Evolutionary conservation across 352 stramenopile species (phyloP).

Genomic region (Phytopythium aichiense): DNA sequence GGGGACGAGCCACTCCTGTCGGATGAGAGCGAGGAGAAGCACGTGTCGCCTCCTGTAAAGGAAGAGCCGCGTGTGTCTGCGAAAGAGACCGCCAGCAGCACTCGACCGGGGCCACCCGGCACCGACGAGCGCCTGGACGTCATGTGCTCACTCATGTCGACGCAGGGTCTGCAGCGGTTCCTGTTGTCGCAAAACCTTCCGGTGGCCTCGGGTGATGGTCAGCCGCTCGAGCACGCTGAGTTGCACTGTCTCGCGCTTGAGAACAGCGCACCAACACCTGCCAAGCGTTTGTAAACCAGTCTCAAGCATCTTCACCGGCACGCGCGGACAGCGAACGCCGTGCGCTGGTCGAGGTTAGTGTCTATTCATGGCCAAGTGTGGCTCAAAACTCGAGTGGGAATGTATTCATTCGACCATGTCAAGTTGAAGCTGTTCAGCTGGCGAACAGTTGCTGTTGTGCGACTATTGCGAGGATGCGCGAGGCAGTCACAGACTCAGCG

Average conservation of each 20-base stretch:
- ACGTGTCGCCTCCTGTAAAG: neutral
- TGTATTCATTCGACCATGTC: neutral
- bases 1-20: constrained; percentile 9
- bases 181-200: constrained; percentile 57
- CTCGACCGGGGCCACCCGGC: neutral
- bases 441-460: too few species aligned
- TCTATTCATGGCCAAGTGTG: neutral
- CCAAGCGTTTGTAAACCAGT: neutral
- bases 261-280: constrained; percentile 7
- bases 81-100: neutral
- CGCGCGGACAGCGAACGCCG: neutral
- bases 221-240: constrained; percentile 43
- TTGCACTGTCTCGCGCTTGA: constrained; percentile 45
- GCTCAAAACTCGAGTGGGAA: neutral
- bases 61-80: neutral
- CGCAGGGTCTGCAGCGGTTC: constrained; percentile 55
- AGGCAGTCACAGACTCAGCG: too few species aligned
- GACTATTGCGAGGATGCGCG: neutral
- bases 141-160: constrained; percentile 76
- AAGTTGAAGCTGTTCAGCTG: neutral
- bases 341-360: neutral
- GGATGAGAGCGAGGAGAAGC: constrained; percentile 13
- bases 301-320: neutral
- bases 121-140: constrained; percentile 54
- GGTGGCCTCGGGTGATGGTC: constrained; percentile 14